Base-by-base conservation (phyloP, 2,329 filamentous ascomycete species). In the Periconia sp. region DNA sequence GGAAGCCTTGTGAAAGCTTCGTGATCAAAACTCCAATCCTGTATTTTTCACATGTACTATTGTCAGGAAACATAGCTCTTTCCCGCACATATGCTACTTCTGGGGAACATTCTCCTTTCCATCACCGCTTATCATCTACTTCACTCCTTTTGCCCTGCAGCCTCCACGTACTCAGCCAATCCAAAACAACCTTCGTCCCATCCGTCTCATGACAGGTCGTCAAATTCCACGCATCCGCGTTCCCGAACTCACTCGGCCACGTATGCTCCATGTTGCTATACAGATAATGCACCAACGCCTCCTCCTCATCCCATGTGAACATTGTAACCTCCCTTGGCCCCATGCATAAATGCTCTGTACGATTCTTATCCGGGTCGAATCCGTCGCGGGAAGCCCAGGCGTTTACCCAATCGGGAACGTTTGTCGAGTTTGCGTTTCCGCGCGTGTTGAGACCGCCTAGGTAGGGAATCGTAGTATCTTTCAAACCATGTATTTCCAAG, bases 401-500 rank as follows among this genome's bases (percentile, higher is more conserved):
- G 7, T 68, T 55, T 11, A 73, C 61, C 52, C 65, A 74, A 40
- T 24, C 48, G 1, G 43, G 40, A 4, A 66, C 42, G 9, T 50
- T 42, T 0, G 48, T 52, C 2, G 55, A 53, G 10, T 56, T 61
- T 0, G 52, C 52, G 18, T 58, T 61, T 1, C 42, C 36, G 1
- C 59, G 50, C 0, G 43, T 56, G 19, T 64, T 61, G 3, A 26
- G 34, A 4, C 69, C 70, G 15, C 73, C 74, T 1, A 33, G 21
- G 42, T 77, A 78, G 0, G 61, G 52, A 21, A 77, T 76, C 1
- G 66, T 70, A 3, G 48, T 51, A 46, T 78, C 75, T 12, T 55
- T 54, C 24, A 60, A 58, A 19, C 75, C 75, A 48, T 79, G 75
- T 10, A 72, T 68, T 36, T 77, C 74, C 33, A 78, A 54, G 16